Conservation (phyloP, 305 asterid species). For the Fraxinus paxiana region DNA sequence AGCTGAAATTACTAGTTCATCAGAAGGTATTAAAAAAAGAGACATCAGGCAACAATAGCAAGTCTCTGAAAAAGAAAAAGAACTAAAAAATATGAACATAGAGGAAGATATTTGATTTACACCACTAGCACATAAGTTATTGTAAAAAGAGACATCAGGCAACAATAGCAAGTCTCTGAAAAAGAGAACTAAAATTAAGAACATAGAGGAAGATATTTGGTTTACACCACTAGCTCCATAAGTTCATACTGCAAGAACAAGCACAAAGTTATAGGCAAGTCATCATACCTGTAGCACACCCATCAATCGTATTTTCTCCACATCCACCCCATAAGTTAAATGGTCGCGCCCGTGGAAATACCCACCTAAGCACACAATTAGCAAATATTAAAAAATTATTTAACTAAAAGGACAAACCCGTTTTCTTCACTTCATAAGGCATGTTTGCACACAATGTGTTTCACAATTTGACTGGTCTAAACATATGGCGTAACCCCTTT, state of each 20-base stretch:
- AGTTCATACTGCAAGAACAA: slow-evolving; percentile 8
- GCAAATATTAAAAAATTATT: not conserved
- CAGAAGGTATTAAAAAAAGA: not conserved
- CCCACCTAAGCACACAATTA: slow-evolving; percentile 54
- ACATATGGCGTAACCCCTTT: not conserved
- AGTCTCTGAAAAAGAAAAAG: not conserved
- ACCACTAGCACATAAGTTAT: not conserved
- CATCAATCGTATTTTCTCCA: slow-evolving; percentile 62
- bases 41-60: not conserved
- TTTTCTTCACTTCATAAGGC: not conserved
- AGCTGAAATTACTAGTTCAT: not conserved
- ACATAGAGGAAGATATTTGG: not conserved
- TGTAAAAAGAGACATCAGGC: not conserved
- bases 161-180: not conserved
- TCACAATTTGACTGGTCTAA: not conserved
- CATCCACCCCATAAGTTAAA: slow-evolving; percentile 72
- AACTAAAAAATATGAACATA: not conserved
- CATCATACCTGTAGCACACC: slow-evolving; percentile 79
- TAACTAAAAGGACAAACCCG: not conserved
- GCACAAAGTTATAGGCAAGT: slow-evolving; percentile 14
- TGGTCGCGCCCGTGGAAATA: slow-evolving; percentile 67
- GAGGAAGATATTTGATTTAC: not conserved
- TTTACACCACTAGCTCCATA: slow-evolving; percentile 1
- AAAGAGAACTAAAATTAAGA: not conserved
- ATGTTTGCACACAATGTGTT: not conserved